Percentiles rank a stretch among this genome's conserved stretches.
phyloP scores from a whole-genome alignment of 2,329 filamentous ascomycete genomes.

The Botryotinia globosa region DNA sequence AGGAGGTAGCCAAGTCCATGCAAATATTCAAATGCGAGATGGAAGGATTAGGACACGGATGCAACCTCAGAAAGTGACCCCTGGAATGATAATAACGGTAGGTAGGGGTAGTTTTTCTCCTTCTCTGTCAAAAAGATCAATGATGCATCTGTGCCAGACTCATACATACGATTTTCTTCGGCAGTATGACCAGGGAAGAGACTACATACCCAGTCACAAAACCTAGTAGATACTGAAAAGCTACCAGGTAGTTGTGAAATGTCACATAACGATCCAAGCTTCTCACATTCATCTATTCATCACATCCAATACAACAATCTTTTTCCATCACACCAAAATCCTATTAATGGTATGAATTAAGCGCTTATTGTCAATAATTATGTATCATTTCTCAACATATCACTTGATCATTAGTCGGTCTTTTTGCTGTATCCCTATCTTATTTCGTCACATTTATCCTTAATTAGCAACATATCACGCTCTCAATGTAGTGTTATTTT shows the following conservation, averaged over 20 bases:
- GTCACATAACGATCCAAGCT: slow-evolving; percentile 13
- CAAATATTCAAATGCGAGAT: slow-evolving; percentile 5
- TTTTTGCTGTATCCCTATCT: not conserved
- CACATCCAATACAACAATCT: slow-evolving; percentile 15
- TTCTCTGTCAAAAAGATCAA: slow-evolving; percentile 4
- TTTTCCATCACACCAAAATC: slow-evolving; percentile 1
- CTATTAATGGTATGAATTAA: slow-evolving; percentile 20
- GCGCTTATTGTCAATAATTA: slow-evolving; percentile 20
- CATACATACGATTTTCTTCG: not conserved
- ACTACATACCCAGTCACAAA: not conserved
- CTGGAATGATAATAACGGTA: slow-evolving; percentile 9
- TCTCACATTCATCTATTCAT: not conserved
- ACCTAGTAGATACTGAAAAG: not conserved
- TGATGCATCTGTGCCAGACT: not conserved
- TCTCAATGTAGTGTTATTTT: slow-evolving; percentile 20
- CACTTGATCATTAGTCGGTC: slow-evolving; percentile 4
- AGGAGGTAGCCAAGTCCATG: slow-evolving; percentile 13
- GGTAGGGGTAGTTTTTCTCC: not conserved
- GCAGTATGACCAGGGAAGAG: not conserved
- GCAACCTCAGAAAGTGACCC: not conserved
- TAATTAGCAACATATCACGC: slow-evolving; percentile 21
- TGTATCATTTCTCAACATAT: slow-evolving; percentile 5
- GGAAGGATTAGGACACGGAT: slow-evolving; percentile 7
- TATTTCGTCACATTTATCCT: slow-evolving; percentile 12
- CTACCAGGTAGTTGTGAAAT: not conserved